Base-by-base conservation (phyloP, 495 filamentous ascomycete species). In the Cladorrhinum samala region DNA sequence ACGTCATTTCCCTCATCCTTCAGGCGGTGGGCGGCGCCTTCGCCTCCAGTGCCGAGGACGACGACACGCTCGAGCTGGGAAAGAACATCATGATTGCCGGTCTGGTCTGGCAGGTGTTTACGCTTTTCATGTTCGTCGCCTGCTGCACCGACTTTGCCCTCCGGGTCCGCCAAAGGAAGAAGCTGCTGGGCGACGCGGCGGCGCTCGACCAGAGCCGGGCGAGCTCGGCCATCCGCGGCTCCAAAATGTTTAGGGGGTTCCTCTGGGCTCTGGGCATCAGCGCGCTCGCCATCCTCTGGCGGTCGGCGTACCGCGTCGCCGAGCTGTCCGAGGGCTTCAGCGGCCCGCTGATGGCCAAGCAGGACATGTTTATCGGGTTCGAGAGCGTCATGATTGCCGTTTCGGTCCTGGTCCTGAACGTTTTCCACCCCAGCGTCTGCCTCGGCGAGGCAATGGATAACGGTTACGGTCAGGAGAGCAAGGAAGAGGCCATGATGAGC, bases 1-100 rank as follows among this genome's bases (percentile, higher is more conserved):
- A 80, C 54, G 40, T 78, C 44, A 37, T 77, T 43, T 71, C 71
- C 14, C 68, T 81, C 9, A 38, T 77, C 36, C 64, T 80, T 2
- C 78, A 81, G 59, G 70, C 72, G 2, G 64, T 65, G n/a, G 77
- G 77, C 53, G 77, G 77, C 25, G 78, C 67, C 38, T 11, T 73
- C 3, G 68, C 70, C 27, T 64, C 71, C 2, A 25, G 33, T 14
- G 58, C 58, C 9, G 45, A 47, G 3, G 55, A 58, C 16, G 36
- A 46, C 13, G 1, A 36, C 2, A 5, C 39, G 0, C 47, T 38
- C 17, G 13, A 38, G 7, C 19, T 46, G 14, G 74, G 72, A 16
- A 60, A 66, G 20, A 60, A 74, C 49, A 77, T 82, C 55, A 82
- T 82, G 60, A 58, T 73, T 30, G 63, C 70, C 11, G 73, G 73